These are phyloP conservation scores for Ganoderma lucidum DNA, from an alignment of 1,284 basidiomycete genomes.

Conservation along the genomic window DNA sequence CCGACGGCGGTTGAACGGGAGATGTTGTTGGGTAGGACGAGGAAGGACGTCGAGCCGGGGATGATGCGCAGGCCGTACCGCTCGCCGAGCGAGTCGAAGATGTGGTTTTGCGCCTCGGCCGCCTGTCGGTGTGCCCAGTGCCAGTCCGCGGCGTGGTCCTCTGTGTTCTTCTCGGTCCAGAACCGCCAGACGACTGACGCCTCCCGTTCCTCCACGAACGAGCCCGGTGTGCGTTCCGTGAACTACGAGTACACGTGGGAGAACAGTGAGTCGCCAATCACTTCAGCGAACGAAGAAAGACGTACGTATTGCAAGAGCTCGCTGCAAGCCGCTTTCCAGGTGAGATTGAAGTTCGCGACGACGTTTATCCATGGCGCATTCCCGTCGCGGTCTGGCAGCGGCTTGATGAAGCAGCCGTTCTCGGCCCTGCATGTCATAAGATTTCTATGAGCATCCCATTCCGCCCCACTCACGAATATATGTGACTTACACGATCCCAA, in stretches of 20 bases:
- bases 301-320: conserved; percentile 85
- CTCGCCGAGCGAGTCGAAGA: conserved; percentile 86
- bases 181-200: conserved; percentile 88
- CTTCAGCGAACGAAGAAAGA: conserved; percentile 27
- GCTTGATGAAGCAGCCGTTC: conserved; percentile 87
- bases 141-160: conserved; percentile 59
- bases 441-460: neutral
- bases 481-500: conserved; percentile 77
- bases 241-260: conserved; percentile 57
- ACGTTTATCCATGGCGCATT: conserved; percentile 75
- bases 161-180: conserved; percentile 62
- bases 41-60: conserved; percentile 79
- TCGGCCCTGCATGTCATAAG: conserved; percentile 62
- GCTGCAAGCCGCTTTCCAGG: conserved; percentile 81
- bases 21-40: conserved; percentile 86
- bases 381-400: conserved; percentile 48
- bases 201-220: conserved; percentile 86
- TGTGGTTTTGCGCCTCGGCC: conserved; percentile 90
- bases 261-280: neutral
- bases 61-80: conserved; percentile 84
- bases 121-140: conserved; percentile 88
- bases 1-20: conserved; percentile 84
- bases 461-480: neutral
- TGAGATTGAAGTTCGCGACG: conserved; percentile 79
- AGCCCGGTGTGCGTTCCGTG: conserved; percentile 86